Percentiles rank a stretch among this genome's conserved stretches.
Evolutionary conservation across 2,329 filamentous ascomycete species (phyloP).

Genomic region (Graphium sp.): DNA sequence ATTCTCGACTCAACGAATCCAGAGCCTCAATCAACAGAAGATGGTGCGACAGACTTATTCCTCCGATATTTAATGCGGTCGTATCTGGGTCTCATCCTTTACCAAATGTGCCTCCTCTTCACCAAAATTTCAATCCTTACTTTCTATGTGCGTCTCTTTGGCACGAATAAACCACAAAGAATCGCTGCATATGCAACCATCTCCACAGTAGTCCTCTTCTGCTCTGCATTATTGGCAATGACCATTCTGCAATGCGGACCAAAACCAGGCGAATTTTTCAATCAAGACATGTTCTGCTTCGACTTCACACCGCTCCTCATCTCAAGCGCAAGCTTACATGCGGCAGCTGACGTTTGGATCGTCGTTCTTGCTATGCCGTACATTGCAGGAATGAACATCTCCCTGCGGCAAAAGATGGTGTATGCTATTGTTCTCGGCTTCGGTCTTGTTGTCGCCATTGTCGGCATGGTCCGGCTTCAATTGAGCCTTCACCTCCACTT

Average conservation of each 20-base stretch:
- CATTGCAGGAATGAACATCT: constrained; percentile 18
- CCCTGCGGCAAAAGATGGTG: constrained; percentile 23
- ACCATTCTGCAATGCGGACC: constrained; percentile 25
- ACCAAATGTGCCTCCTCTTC: constrained; percentile 18
- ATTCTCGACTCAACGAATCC: constrained; percentile 7
- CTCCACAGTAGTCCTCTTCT: constrained; percentile 15
- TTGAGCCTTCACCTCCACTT: constrained; percentile 12
- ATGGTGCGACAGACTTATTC: too few species aligned
- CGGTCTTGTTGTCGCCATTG: constrained; percentile 17
- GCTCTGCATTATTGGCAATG: constrained; percentile 17
- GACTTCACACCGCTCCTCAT: constrained; percentile 22
- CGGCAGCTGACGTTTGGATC: constrained; percentile 25
- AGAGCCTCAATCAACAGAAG: too few species aligned
- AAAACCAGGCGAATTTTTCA: constrained; percentile 17
- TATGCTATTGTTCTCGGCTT: constrained; percentile 25
- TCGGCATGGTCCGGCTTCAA: constrained; percentile 7
- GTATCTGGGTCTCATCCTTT: constrained; percentile 17
- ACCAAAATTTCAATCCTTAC: constrained; percentile 20
- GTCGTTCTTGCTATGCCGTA: constrained; percentile 23
- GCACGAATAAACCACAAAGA: constrained; percentile 14
- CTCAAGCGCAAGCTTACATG: constrained; percentile 24
- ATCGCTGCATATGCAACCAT: constrained; percentile 16
- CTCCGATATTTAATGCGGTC: constrained; percentile 12
- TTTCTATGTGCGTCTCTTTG: constrained; percentile 21
- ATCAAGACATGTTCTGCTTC: constrained; percentile 17